phyloP scores from a whole-genome alignment of 2,329 filamentous ascomycete genomes.

The Pseudogymnoascus sp. region DNA sequence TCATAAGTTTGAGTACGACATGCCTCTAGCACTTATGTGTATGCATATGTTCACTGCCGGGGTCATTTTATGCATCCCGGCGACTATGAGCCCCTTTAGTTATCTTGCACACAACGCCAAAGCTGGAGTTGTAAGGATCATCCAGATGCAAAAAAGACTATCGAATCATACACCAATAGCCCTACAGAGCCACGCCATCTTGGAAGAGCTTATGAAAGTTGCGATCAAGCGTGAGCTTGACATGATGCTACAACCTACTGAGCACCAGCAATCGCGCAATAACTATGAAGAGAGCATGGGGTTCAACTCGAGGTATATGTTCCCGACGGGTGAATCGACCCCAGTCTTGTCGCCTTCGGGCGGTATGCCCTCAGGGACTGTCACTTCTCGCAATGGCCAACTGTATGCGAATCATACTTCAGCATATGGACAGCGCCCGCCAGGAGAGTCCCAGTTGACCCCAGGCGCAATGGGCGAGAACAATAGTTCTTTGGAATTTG shows the following conservation, averaged over 20 bases:
- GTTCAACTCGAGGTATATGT: neutral
- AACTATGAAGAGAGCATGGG: neutral
- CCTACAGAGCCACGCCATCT: neutral
- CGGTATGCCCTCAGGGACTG: neutral
- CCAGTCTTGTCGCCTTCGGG: neutral
- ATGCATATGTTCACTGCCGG: conserved; percentile 2
- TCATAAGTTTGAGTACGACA: conserved; percentile 22
- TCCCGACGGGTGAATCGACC: neutral
- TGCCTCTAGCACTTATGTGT: neutral
- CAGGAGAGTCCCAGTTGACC: neutral
- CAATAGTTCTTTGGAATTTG: neutral
- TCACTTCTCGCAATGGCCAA: too few species aligned
- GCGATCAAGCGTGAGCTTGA: neutral
- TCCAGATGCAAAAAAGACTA: conserved; percentile 11
- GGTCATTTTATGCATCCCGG: conserved; percentile 24
- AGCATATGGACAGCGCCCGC: neutral
- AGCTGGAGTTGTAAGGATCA: conserved; percentile 25
- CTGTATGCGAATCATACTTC: neutral
- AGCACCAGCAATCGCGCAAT: neutral
- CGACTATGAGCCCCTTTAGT: conserved; percentile 24
- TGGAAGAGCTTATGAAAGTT: neutral
- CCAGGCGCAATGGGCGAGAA: neutral
- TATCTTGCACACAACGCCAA: conserved; percentile 24
- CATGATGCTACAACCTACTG: neutral
- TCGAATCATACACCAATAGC: neutral